phyloP scores from a whole-genome alignment of 495 filamentous ascomycete species.

The Hypoxylon fuscum region DNA sequence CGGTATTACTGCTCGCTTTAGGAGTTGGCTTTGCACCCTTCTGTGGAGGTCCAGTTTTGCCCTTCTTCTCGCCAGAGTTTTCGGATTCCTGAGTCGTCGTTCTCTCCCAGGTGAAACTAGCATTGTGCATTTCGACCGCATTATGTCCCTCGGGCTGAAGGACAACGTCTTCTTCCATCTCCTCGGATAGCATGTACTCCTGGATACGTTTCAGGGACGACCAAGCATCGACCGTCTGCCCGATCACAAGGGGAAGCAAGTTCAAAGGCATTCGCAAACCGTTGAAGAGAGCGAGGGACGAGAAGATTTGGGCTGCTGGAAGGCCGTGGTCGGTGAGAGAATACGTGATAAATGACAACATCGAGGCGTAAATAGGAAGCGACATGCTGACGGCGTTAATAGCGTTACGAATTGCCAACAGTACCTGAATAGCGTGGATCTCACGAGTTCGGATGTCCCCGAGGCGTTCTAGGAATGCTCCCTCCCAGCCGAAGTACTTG shows the following conservation, averaged over 20 bases:
- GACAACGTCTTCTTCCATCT: constrained; percentile 76
- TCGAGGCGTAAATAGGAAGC: constrained; percentile 89
- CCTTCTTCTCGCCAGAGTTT: constrained; percentile 45
- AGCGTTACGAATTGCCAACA: constrained; percentile 82
- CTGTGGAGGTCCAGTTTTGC: constrained; percentile 45
- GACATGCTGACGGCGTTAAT: constrained; percentile 80
- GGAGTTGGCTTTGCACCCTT: constrained; percentile 54
- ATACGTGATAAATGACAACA: constrained; percentile 95
- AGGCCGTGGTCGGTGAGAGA: constrained; percentile 77
- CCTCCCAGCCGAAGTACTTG: constrained; percentile 97
- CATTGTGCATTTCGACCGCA: constrained; percentile 76
- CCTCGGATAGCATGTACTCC: constrained; percentile 86
- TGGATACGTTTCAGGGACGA: constrained; percentile 84
- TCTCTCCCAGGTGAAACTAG: constrained; percentile 93
- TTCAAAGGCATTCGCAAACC: constrained; percentile 88
- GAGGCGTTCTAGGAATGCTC: constrained; percentile 80
- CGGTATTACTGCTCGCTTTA: constrained; percentile 42
- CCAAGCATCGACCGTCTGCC: constrained; percentile 88
- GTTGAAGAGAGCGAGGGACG: constrained; percentile 93
- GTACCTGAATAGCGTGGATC: constrained; percentile 78
- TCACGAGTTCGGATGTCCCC: constrained; percentile 75
- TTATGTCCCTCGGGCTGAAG: constrained; percentile 68
- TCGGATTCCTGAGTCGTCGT: constrained; percentile 70
- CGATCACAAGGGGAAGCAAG: constrained; percentile 85
- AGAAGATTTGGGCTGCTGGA: constrained; percentile 83